phyloP scores from a whole-genome alignment of 805 yeast genomes.

The Wickerhamiella sorbophila region DNA sequence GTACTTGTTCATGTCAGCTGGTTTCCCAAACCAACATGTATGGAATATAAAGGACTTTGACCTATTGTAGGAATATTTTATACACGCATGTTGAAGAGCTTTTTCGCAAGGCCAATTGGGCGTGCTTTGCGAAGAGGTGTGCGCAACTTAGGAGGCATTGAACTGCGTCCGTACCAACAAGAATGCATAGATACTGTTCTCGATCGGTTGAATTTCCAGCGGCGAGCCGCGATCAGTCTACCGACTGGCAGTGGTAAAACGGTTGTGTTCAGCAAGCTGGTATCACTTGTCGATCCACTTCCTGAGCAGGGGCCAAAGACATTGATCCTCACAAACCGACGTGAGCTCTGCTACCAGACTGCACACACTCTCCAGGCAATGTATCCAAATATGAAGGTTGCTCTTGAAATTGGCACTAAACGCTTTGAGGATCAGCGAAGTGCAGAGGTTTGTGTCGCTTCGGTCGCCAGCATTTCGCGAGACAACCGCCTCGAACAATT shows the following conservation, averaged over 20 bases:
- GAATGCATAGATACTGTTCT: constrained; percentile 51
- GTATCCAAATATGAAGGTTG: constrained; percentile 40
- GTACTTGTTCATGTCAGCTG: constrained; percentile 31
- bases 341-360: constrained; percentile 67
- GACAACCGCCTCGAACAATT: constrained; percentile 37
- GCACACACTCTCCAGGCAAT: constrained; percentile 32
- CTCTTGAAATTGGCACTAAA: constrained; percentile 53
- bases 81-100: too few species aligned
- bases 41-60: too few species aligned
- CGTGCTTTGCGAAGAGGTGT: too few species aligned
- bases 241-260: constrained; percentile 97
- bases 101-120: too few species aligned
- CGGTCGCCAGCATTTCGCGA: constrained; percentile 51
- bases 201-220: constrained; percentile 33
- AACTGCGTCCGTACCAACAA: constrained; percentile 38
- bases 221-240: constrained; percentile 62
- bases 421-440: constrained; percentile 26
- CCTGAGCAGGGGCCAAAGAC: constrained; percentile 24
- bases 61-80: too few species aligned
- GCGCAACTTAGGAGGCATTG: neutral
- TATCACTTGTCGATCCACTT: constrained; percentile 24
- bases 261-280: constrained; percentile 38
- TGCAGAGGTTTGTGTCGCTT: constrained; percentile 60
- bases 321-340: constrained; percentile 64
- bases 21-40: too few species aligned